Evolutionary conservation across 345 rosid genomes (phyloP).

Genomic region (Hypericum perforatum): DNA sequence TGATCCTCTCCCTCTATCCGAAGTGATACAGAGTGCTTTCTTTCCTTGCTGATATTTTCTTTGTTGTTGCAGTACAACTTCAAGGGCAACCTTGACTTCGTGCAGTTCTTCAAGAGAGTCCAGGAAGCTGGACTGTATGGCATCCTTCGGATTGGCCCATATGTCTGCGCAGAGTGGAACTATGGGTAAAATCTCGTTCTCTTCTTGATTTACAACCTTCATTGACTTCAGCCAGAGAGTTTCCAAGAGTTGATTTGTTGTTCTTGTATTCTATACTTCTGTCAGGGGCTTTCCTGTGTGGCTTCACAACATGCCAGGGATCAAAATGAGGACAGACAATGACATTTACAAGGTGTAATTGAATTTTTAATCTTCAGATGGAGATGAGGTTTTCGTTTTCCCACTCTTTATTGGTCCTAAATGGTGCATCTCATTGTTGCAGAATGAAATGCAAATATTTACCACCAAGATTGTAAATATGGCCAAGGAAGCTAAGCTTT

Average conservation of each 20-base stretch:
- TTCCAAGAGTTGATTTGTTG: neutral
- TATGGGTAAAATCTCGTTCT: slow-evolving; percentile 28
- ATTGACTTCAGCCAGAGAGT: neutral
- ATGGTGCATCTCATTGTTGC: neutral
- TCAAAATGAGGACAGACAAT: slow-evolving; percentile 15
- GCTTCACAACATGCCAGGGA: slow-evolving; percentile 22
- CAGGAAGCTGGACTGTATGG: slow-evolving; percentile 30
- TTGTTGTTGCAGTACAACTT: slow-evolving; percentile 11
- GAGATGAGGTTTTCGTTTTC: neutral
- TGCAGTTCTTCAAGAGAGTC: slow-evolving; percentile 32
- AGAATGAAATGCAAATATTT: slow-evolving; percentile 25
- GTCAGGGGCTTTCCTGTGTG: slow-evolving; percentile 23
- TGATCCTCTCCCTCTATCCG: too few relatives aligned
- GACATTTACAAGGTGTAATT: slow-evolving; percentile 17
- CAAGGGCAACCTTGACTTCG: slow-evolving; percentile 25
- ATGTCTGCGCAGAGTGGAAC: slow-evolving; percentile 38
- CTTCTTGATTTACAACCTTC: neutral
- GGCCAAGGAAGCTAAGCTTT: slow-evolving; percentile 41
- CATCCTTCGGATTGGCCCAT: slow-evolving; percentile 40
- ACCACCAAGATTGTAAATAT: slow-evolving; percentile 28
- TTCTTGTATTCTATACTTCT: neutral
- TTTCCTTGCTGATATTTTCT: neutral
- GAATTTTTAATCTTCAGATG: neutral
- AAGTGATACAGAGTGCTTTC: too few relatives aligned
- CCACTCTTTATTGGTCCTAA: neutral